Evolutionary conservation across 1,284 basidiomycete species (phyloP), one percentile per base, ranked within the genome.

Genomic region (Ganoderma lucidum): DNA sequence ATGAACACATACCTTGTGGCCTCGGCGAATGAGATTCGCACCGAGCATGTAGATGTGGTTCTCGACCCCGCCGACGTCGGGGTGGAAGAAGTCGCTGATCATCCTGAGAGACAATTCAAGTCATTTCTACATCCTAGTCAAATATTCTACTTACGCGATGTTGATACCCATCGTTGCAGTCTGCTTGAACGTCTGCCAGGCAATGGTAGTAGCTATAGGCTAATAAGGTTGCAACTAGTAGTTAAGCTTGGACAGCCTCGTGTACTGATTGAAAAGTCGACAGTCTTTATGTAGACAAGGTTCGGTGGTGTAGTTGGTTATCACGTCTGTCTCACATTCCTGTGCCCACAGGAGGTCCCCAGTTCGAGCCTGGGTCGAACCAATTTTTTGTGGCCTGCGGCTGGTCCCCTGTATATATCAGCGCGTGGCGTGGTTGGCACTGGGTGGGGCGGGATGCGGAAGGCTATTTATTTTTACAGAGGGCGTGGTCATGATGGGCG

Each of bases 31-130:
- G 62, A 99, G 89, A 67, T 93, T 91, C n/a, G 93, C 90, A 71
- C 92, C 90, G 48, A 98, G 86, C 89, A 94, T 95, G 82, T 96
- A 98, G 63, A 99, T 97, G 81, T 99, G 96, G 71, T 92, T 97
- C 81, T 99, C 98, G 32, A 99, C 97, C 12, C 98, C 98, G 32
- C 98, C 98, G 2, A 98, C 93, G 71, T 91, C 88, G 0, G 97
- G 97, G 78, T 95, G 92, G 83, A 99, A 99, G 84, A 99, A 99
- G 81, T 99, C 97, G 62, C 92, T 96, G 61, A 99, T 90, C 94
- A 99, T 96, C 35, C 95, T 97, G 67, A 58, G 8, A 42, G 41
- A 17, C 15, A 12, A 28, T 53, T 9, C 39, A 41, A 62, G 30
- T 9, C 6, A 56, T 3, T 14, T 23, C 19, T 5, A 30, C 15